Base-by-base conservation (phyloP, 2,329 filamentous ascomycete species). In the Xylariaceae sp. region DNA sequence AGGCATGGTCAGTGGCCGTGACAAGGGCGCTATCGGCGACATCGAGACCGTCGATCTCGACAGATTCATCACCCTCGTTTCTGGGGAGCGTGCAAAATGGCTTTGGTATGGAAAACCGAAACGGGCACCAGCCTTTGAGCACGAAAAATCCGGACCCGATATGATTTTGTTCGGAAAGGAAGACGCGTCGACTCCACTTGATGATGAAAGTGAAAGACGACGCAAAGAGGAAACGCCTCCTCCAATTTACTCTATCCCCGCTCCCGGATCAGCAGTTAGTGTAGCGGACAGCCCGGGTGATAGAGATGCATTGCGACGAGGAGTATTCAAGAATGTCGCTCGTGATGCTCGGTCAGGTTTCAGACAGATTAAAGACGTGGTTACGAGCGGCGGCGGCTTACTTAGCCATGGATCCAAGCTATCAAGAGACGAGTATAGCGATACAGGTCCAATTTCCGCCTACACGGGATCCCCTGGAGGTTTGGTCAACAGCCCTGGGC, bases 1-100 rank as follows among this genome's bases (percentile, higher is more conserved):
- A 77, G 92, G 90, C n/a, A 95, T 96, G 77, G 91, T 96, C 6
- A 88, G 86, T 38, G 85, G 88, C 22, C 85, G 87, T 44, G 91
- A 96, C 61, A 95, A 95, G 70, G 90, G 86, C 50, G 90, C 90
- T 3, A 92, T 97, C 59, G 88, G 89, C 4, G 93, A 97, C 62
- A 86, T 97, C 34, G 94, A 99, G 72, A 97, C 92, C 1, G 77
- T 90, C 10, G 91, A 97, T 64, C 84, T 97, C 48, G 91, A 96
- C 61, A 84, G 79, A 42, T 96, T 97, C 60, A 80, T 90, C 45
- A 84, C 84, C 53, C 76, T 96, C 22, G 83, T 88, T 1, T 87
- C 86, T 55, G 93, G 94, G 33, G 89, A 94, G 66, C 83, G 89
- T 50, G 80, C 89, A 14, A 96, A 96, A 69, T 97, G 92, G 90